A percentile compares a stretch with the other conserved stretches of the same genome.
Evolutionary conservation across 2,329 filamentous ascomycete genomes (phyloP).

Genomic region (Boeremia exigua): DNA sequence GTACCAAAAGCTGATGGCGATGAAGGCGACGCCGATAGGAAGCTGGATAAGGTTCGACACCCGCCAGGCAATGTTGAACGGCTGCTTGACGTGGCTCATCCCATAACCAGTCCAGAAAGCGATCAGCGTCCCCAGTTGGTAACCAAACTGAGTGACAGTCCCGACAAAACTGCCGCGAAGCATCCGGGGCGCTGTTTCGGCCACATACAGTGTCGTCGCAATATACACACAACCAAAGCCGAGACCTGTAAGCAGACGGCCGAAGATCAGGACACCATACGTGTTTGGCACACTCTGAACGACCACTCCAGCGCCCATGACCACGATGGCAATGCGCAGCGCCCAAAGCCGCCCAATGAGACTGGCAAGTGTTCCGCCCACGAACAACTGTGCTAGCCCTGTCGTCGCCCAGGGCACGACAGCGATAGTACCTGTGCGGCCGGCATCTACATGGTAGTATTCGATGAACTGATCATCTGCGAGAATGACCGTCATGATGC

Average conservation of each 20-base stretch:
- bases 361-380: slow-evolving; percentile 5
- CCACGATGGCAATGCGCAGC: slow-evolving; percentile 6
- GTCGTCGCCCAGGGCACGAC: slow-evolving; percentile 6
- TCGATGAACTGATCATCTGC: slow-evolving; percentile 10
- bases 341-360: background rate
- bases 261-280: slow-evolving; percentile 9
- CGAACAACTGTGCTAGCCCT: slow-evolving; percentile 7
- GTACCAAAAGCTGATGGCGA: slow-evolving; percentile 8
- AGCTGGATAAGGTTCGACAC: slow-evolving; percentile 11
- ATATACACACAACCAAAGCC: slow-evolving; percentile 17
- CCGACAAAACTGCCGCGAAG: background rate
- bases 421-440: slow-evolving; percentile 5
- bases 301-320: slow-evolving; percentile 2
- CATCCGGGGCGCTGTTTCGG: background rate
- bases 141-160: background rate
- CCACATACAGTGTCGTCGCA: slow-evolving; percentile 5
- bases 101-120: slow-evolving; percentile 11
- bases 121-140: slow-evolving; percentile 6
- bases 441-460: slow-evolving; percentile 8
- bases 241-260: slow-evolving; percentile 6
- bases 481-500: slow-evolving; percentile 13
- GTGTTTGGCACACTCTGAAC: slow-evolving; percentile 13
- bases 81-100: slow-evolving; percentile 7
- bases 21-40: slow-evolving; percentile 6
- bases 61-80: slow-evolving; percentile 10